phyloP scores from a whole-genome alignment of 305 asterid species.

The Striga hermonthica region DNA sequence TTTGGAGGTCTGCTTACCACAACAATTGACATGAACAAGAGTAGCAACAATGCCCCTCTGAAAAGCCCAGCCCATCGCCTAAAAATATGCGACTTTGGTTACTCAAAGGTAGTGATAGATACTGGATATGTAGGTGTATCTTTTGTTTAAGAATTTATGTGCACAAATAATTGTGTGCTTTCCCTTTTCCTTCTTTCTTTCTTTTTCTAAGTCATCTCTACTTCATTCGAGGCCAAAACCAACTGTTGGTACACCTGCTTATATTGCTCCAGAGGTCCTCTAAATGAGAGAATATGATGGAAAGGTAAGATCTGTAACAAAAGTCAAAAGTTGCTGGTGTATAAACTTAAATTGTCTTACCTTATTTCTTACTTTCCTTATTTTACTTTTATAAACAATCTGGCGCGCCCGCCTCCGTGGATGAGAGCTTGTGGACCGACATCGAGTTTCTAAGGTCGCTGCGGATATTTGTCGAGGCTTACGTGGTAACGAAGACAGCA shows the following conservation, averaged over 20 bases:
- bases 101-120: conserved; percentile 57
- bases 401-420: conserved; percentile 5
- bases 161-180: conserved; percentile 6
- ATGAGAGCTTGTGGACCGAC: conserved; percentile 51
- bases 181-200: neutral
- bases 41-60: conserved; percentile 85
- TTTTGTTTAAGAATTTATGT: neutral
- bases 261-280: conserved; percentile 79
- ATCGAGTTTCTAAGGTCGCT: conserved; percentile 33
- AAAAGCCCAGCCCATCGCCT: conserved; percentile 86
- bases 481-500: conserved; percentile 41
- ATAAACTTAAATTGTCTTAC: neutral
- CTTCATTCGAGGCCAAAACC: conserved; percentile 90
- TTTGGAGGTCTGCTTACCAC: too few species aligned
- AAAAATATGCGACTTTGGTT: conserved; percentile 84
- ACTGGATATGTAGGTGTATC: conserved; percentile 13
- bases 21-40: too few species aligned
- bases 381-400: too few species aligned
- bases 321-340: neutral
- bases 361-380: neutral
- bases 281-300: conserved; percentile 82
- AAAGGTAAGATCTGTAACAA: conserved; percentile 43
- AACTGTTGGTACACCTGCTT: conserved; percentile 88
- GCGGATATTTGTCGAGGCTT: conserved; percentile 29
- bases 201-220: conserved; percentile 58